A percentile compares a stretch with the other conserved stretches of the same genome.
Conservation (phyloP, 257 asterid species). For the Salvia miltiorrhiza region DNA sequence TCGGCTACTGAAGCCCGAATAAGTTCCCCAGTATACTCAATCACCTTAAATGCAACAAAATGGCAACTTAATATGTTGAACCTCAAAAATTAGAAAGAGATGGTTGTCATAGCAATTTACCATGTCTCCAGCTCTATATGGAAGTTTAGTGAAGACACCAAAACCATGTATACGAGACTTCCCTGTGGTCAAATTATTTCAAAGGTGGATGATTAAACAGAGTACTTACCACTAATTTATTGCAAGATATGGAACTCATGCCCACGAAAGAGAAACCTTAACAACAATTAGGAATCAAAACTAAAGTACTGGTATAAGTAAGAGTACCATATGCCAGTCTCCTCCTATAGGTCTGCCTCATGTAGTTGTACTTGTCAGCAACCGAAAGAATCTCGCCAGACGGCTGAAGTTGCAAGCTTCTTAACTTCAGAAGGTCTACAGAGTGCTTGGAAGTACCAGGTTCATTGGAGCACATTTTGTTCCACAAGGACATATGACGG, state of each 20-base stretch:
- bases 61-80: conserved; percentile 12
- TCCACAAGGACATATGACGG: conserved; percentile 44
- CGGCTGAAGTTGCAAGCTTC: conserved; percentile 48
- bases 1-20: conserved; percentile 93
- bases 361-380: conserved; percentile 83
- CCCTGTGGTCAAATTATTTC: conserved; percentile 49
- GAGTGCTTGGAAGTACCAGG: conserved; percentile 43
- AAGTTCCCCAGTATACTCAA: conserved; percentile 92
- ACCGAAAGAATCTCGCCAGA: conserved; percentile 64
- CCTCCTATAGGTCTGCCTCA: conserved; percentile 73
- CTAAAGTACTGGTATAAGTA: background rate
- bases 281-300: background rate
- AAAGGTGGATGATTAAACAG: conserved; percentile 13
- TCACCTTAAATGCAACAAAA: conserved; percentile 52
- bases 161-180: conserved; percentile 96
- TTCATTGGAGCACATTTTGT: conserved; percentile 20
- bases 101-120: conserved; percentile 40
- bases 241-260: background rate
- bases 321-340: conserved; percentile 80
- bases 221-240: background rate
- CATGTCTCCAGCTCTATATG: conserved; percentile 97
- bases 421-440: conserved; percentile 56
- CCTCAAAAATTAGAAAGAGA: conserved; percentile 16
- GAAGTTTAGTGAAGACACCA: conserved; percentile 83
- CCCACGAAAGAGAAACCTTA: background rate